Percentiles rank a stretch among this genome's conserved stretches.
phyloP scores from a whole-genome alignment of 1,284 basidiomycete genomes.

The Coriolopsis trogii region DNA sequence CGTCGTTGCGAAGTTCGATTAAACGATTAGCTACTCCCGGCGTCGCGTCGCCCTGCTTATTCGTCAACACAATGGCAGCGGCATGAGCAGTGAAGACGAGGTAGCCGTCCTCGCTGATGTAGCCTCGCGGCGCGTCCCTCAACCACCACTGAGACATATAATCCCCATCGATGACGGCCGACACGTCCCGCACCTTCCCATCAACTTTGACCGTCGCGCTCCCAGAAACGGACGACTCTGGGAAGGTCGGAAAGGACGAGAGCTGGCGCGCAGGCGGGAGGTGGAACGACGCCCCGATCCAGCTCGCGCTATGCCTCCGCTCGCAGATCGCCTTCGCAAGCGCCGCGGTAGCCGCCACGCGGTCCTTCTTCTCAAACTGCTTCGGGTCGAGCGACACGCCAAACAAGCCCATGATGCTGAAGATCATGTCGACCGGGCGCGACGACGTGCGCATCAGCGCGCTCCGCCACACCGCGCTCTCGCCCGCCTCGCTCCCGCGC shows the following conservation, averaged over 20 bases:
- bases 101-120: constrained; percentile 15
- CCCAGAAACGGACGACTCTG: constrained; percentile 11
- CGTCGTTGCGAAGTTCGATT: not conserved
- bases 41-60: constrained; percentile 2
- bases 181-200: constrained; percentile 1
- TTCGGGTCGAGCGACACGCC: constrained; percentile 26
- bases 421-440: constrained; percentile 32
- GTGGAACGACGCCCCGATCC: constrained; percentile 17
- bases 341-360: constrained; percentile 27
- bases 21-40: constrained; percentile 5
- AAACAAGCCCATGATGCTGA: constrained; percentile 35
- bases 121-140: constrained; percentile 8
- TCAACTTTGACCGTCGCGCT: constrained; percentile 8
- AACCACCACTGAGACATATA: constrained; percentile 15
- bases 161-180: constrained; percentile 6
- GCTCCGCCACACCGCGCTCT: constrained; percentile 25
- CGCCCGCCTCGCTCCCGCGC: not conserved
- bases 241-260: constrained; percentile 17
- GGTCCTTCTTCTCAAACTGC: constrained; percentile 24
- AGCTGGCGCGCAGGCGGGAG: constrained; percentile 7
- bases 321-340: constrained; percentile 17
- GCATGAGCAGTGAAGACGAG: constrained; percentile 2
- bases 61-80: not conserved
- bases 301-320: constrained; percentile 8
- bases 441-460: constrained; percentile 31